Percentiles rank a stretch among this genome's conserved stretches.
Conservation (phyloP, 163 green algal genomes). For the Scenedesmus sp. region DNA sequence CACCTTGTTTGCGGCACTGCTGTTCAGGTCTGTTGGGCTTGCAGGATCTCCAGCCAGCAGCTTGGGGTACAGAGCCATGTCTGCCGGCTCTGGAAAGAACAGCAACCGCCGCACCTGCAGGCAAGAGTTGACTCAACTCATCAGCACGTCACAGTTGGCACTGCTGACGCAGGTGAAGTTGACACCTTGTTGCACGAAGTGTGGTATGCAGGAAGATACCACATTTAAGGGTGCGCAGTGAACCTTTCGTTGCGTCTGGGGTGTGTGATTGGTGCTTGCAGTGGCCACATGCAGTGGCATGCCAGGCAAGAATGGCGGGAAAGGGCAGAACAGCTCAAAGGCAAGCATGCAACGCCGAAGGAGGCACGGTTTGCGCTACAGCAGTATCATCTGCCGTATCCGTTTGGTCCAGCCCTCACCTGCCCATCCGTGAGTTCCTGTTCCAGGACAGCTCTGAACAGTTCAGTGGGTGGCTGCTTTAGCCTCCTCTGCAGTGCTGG, state of each 20-base stretch:
- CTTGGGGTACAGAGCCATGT: constrained; percentile 63
- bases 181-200: neutral
- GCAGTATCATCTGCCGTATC: neutral
- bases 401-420: neutral
- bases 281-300: neutral
- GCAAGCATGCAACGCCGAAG: neutral
- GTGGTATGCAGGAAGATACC: neutral
- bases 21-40: constrained; percentile 35
- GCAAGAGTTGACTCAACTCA: neutral
- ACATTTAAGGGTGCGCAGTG: too few species aligned
- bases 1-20: constrained; percentile 54
- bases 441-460: neutral
- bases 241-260: too few species aligned
- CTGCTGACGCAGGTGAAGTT: neutral
- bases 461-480: neutral
- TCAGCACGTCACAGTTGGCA: neutral
- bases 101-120: constrained; percentile 62
- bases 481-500: neutral
- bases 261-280: too few species aligned
- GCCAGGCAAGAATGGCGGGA: neutral
- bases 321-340: neutral
- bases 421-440: neutral
- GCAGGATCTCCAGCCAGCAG: constrained; percentile 58
- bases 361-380: neutral
- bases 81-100: constrained; percentile 57